These are phyloP conservation scores for Fragaria vesca DNA, from an alignment of 306 rosid genomes.

Conservation along the genomic window DNA sequence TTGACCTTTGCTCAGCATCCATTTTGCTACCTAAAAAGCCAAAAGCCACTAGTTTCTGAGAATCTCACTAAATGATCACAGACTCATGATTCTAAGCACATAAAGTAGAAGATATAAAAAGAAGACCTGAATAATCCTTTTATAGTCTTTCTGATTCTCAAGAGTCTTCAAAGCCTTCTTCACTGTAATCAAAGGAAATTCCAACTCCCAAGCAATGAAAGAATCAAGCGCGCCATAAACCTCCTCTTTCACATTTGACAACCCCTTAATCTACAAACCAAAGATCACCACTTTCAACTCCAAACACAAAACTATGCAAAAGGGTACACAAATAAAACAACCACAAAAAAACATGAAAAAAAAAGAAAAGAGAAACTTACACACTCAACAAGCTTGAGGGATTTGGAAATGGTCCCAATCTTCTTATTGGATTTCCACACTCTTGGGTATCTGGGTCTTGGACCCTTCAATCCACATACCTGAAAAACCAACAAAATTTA, in stretches of 20 bases:
- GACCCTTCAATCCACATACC: slow-evolving; percentile 91
- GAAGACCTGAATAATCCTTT: slow-evolving; percentile 82
- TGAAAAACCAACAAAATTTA: slow-evolving; percentile 25
- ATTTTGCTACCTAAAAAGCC: slow-evolving; percentile 66
- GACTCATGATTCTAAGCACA: neutral
- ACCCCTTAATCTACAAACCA: slow-evolving; percentile 57
- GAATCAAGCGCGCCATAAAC: slow-evolving; percentile 98
- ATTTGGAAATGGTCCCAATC: slow-evolving; percentile 86
- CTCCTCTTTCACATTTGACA: slow-evolving; percentile 97
- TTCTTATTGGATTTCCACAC: slow-evolving; percentile 80
- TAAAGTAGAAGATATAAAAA: neutral
- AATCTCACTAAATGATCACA: neutral
- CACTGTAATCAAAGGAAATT: slow-evolving; percentile 81
- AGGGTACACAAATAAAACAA: neutral
- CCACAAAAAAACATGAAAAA: neutral
- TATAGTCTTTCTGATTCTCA: slow-evolving; percentile 80
- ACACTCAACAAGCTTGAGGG: slow-evolving; percentile 71
- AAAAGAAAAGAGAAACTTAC: slow-evolving; percentile 35
- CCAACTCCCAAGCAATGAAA: slow-evolving; percentile 94
- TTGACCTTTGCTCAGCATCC: slow-evolving; percentile 99
- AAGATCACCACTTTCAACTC: neutral
- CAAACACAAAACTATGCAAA: neutral
- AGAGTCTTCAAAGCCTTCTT: slow-evolving; percentile 83
- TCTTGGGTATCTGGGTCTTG: slow-evolving; percentile 86
- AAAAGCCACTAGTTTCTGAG: slow-evolving; percentile 17